Evolutionary conservation across 495 filamentous ascomycete species (phyloP).

Genomic region (Penicillium steckii): DNA sequence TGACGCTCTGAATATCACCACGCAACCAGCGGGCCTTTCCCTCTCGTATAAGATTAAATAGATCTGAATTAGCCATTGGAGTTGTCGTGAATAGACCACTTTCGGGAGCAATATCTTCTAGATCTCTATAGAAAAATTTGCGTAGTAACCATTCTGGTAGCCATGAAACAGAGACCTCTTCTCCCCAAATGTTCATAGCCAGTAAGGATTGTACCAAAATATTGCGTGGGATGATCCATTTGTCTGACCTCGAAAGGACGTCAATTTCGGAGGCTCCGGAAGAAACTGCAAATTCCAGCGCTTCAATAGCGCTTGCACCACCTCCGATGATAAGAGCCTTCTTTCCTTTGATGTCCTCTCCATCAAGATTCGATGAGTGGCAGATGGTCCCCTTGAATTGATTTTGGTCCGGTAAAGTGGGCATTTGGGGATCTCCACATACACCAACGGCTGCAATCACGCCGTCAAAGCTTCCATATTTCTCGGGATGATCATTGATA

Average conservation of each 20-base stretch:
- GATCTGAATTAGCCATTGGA: slow-evolving; percentile 81
- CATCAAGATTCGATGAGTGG: slow-evolving; percentile 73
- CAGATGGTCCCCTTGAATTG: slow-evolving; percentile 65
- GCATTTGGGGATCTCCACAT: slow-evolving; percentile 74
- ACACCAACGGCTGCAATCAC: slow-evolving; percentile 75
- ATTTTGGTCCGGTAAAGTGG: slow-evolving; percentile 62
- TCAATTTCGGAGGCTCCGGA: slow-evolving; percentile 65
- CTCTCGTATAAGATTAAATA: slow-evolving; percentile 71
- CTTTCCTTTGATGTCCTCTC: slow-evolving; percentile 67
- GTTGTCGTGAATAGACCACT: slow-evolving; percentile 74
- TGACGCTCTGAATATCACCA: slow-evolving; percentile 70
- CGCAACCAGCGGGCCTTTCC: slow-evolving; percentile 75
- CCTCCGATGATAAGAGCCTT: slow-evolving; percentile 74
- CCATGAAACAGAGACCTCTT: slow-evolving; percentile 70
- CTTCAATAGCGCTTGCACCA: slow-evolving; percentile 80
- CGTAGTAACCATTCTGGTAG: slow-evolving; percentile 74
- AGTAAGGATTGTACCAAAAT: slow-evolving; percentile 70
- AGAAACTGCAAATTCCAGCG: slow-evolving; percentile 73
- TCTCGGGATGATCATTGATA: slow-evolving; percentile 70
- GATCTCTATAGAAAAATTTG: slow-evolving; percentile 81
- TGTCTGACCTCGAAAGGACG: slow-evolving; percentile 75
- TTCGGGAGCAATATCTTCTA: slow-evolving; percentile 71
- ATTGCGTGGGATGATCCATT: slow-evolving; percentile 88
- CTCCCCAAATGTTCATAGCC: slow-evolving; percentile 74
- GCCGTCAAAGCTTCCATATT: slow-evolving; percentile 72